Evolutionary conservation across 768 basidiomycete species (phyloP), one percentile per base, ranked within the genome.

Genomic region (Suillus lakei): DNA sequence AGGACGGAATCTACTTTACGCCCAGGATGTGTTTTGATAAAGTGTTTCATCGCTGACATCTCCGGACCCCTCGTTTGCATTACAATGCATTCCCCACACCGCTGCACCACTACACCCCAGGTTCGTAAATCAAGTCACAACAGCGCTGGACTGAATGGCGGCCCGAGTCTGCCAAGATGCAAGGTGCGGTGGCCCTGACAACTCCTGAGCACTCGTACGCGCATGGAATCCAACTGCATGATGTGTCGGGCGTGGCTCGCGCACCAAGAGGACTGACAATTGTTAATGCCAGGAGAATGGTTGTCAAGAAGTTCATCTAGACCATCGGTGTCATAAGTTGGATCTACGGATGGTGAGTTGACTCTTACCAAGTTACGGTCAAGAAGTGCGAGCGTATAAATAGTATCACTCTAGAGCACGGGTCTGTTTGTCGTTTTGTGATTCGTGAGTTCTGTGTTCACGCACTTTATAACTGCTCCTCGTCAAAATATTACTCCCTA

Each of bases 201-300:
- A 63, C 28, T 21, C 64, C 5, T 21, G 18, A 60, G 34, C 60
- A 66, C 38, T 30, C 56, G 8, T 56, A 21, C 18, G 63, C 63
- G 23, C 63, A 67, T 4, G 46, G 64, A 26, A 28, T 26, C 65
- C 67, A 67, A 54, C 65, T 44, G 58, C 58, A 70, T 60, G 55
- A 54, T 21, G 7, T 26, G n/a, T 23, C 2, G 15, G 16, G 5
- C 9, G 1, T 39, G 26, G 23, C 56, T 28, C 10, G 23, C 4
- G 26, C 38, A 10, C 9, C 1, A 18, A 59, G 26, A 28, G 26
- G 38, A 12, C 56, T 59, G 10, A 39, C 16, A 39, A 23, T 26
- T 21, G 38, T 39, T 26, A 39, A 21, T 58, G 38, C 56, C 18
- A 39, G 23, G 23, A 26, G 26, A 58, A 26, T 39, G 26, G 10